Evolutionary conservation across 371 early-diverging fungal genomes (phyloP), one percentile per base, ranked within the genome.

Genomic region (Spraguea lophii): DNA sequence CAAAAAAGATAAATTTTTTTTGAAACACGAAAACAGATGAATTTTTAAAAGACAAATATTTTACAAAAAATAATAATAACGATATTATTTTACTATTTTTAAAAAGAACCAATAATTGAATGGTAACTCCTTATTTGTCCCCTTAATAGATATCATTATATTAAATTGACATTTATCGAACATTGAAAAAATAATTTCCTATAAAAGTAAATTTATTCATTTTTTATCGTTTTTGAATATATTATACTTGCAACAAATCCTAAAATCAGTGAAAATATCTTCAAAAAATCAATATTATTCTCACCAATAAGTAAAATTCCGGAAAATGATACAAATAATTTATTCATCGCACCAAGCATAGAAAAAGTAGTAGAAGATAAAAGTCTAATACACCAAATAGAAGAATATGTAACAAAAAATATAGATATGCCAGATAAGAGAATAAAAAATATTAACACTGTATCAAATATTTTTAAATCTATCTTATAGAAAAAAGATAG

Each of bases 271-370:
- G 58, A 51, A 34, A 41, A 15, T 0, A 54, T 23, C 32, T 58
- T 62, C 19, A 55, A 24, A 17, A n/a, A 0, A n/a, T 24, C 25
- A n/a, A 52, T 25, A 20, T 38, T 40, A 34, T 66, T 54, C 13
- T 61, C 56, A 17, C 66, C 36, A 9, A 59, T 48, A 43, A 88
- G 86, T 10, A 89, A 47, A 74, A 94, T 83, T 20, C 92, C 92
- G 41, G 84, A 80, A 25, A 85, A 69, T 2, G 94, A 85, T 35
- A 93, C 82, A 1, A 93, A 86, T 20, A 92, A 74, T 66, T 97
- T 94, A 72, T 97, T 97, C 26, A 93, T 74, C 0, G 94, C 88
- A 15, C 93, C 94, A n/a, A 87, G 83, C 92, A 97, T 92, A 39
- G 82, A 69, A 67, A 88, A 84, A 0, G 93, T 90, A 2, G 98